These are phyloP conservation scores for Juglanconis juglandina DNA, from an alignment of 2,329 filamentous ascomycete species.

Conservation along the genomic window DNA sequence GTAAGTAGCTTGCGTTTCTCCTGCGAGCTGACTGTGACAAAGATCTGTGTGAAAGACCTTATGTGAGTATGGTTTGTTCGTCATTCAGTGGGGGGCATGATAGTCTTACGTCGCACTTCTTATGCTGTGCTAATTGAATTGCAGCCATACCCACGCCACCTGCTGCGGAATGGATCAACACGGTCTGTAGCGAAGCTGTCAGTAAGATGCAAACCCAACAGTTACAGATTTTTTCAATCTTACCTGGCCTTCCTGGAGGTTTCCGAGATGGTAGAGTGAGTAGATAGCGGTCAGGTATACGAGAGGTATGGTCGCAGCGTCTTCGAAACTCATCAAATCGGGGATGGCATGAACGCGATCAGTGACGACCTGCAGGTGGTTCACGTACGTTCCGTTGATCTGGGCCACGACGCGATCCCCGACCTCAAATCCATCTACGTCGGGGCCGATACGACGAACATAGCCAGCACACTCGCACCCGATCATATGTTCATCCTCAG, in stretches of 20 bases:
- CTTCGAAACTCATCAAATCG: slow-evolving; percentile 29
- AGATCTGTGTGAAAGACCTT: no score
- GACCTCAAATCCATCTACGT: background rate
- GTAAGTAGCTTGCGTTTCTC: slow-evolving; percentile 29
- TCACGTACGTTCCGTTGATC: slow-evolving; percentile 20
- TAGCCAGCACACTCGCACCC: background rate
- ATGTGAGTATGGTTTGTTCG: no score
- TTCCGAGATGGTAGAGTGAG: slow-evolving; percentile 26
- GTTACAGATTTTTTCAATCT: no score
- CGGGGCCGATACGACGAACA: background rate
- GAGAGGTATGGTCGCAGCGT: slow-evolving; percentile 30
- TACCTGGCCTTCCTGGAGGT: slow-evolving; percentile 25
- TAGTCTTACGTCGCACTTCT: background rate
- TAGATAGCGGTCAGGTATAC: slow-evolving; percentile 30
- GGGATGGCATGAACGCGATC: slow-evolving; percentile 25
- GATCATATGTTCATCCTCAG: slow-evolving; percentile 20
- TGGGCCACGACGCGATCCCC: slow-evolving; percentile 16
- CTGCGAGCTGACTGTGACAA: slow-evolving; percentile 28
- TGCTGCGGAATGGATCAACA: slow-evolving; percentile 26
- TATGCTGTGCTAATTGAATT: slow-evolving; percentile 21
- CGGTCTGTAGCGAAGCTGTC: no score
- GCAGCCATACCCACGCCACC: slow-evolving; percentile 24
- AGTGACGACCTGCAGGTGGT: slow-evolving; percentile 1
- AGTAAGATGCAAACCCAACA: no score
- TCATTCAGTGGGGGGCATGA: no score